These are phyloP conservation scores for Myriosclerotinia scirpicola DNA, from an alignment of 2,329 filamentous ascomycete genomes.

Conservation along the genomic window DNA sequence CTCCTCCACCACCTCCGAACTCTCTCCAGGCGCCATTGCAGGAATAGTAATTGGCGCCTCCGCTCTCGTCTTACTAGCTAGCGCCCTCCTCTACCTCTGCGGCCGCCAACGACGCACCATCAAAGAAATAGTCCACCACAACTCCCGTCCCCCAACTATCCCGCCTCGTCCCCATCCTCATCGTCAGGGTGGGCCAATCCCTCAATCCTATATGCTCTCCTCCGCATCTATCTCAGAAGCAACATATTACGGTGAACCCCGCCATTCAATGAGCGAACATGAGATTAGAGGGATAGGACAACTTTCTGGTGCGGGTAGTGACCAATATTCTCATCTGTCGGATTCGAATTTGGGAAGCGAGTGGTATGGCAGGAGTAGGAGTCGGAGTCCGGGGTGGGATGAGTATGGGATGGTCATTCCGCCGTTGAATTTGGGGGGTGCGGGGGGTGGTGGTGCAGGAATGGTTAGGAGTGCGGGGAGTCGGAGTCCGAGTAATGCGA, in stretches of 20 bases:
- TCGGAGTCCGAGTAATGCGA: background rate
- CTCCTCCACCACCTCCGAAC: background rate
- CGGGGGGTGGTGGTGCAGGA: background rate
- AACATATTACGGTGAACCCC: constrained; percentile 8
- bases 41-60: constrained; percentile 34
- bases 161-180: background rate
- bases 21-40: constrained; percentile 33
- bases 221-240: constrained; percentile 10
- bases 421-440: background rate
- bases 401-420: constrained; percentile 2
- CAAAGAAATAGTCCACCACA: constrained; percentile 30
- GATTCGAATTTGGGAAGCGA: constrained; percentile 1
- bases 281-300: background rate
- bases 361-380: background rate
- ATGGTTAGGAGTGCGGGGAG: background rate
- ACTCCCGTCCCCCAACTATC: constrained; percentile 15
- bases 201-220: background rate
- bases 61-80: constrained; percentile 29
- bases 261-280: constrained; percentile 4
- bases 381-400: constrained; percentile 4
- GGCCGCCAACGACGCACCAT: constrained; percentile 34
- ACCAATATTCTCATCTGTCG: constrained; percentile 3
- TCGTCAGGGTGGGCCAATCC: background rate
- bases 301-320: background rate
- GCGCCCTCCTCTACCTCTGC: constrained; percentile 33